Conservation (phyloP, 2,329 filamentous ascomycete genomes). For the Ophiocordyceps australis region DNA sequence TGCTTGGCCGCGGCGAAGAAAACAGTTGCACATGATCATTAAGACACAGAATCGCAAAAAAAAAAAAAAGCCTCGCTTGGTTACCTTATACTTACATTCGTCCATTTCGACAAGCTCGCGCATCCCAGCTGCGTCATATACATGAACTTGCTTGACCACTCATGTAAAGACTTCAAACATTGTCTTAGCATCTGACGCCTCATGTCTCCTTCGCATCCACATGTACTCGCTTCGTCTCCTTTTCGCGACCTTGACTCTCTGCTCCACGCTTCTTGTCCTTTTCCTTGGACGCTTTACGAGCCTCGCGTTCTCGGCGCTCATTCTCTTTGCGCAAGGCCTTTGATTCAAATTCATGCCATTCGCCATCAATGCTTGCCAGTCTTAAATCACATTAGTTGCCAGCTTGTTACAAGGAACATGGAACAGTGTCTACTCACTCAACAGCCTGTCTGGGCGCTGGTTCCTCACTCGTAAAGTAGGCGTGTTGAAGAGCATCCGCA, state of each 20-base stretch:
- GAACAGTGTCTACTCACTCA: constrained; percentile 42
- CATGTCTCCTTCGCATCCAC: constrained; percentile 8
- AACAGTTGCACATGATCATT: no score
- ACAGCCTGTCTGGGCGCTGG: constrained; percentile 59
- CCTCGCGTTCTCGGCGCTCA: constrained; percentile 44
- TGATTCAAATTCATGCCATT: constrained; percentile 98
- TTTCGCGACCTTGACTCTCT: constrained; percentile 11
- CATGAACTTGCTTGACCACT: no score
- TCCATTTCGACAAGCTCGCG: no score
- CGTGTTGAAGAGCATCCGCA: constrained; percentile 65
- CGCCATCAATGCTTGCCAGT: constrained; percentile 65
- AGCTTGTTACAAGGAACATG: constrained; percentile 6
- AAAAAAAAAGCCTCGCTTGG: no score
- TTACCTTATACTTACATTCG: no score
- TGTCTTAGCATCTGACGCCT: neutral
- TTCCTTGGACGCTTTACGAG: constrained; percentile 18
- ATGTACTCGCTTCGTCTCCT: constrained; percentile 16
- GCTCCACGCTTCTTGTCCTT: constrained; percentile 21
- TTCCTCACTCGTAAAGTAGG: constrained; percentile 75
- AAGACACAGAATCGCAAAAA: no score
- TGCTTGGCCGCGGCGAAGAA: no score
- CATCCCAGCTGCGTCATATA: neutral
- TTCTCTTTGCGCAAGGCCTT: constrained; percentile 87
- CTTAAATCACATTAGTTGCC: constrained; percentile 18
- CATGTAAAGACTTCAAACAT: no score